Evolutionary conservation across 2,329 filamentous ascomycete genomes (phyloP).

Genomic region (Pseudogymnoascus sp.): DNA sequence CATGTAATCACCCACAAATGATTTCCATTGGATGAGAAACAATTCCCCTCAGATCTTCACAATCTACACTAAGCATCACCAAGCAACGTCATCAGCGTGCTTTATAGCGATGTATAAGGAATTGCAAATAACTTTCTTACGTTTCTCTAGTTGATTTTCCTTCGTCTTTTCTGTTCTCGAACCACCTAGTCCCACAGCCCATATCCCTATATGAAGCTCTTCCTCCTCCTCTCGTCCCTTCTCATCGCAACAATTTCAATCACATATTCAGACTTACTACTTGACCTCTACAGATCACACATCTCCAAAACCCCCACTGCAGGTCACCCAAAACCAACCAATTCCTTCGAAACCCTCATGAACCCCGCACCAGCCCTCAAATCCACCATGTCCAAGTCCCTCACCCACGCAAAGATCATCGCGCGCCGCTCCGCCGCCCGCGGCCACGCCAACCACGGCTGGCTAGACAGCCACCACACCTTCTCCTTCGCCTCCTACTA

Average conservation of each 20-base stretch:
- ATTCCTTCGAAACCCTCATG: constrained; percentile 16
- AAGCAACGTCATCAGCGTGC: neutral
- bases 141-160: neutral
- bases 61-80: constrained; percentile 3
- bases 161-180: constrained; percentile 22
- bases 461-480: constrained; percentile 80
- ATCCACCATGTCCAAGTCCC: constrained; percentile 51
- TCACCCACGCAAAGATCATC: constrained; percentile 62
- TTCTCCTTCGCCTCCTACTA: constrained; percentile 69
- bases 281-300: constrained; percentile 10
- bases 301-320: neutral
- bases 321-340: neutral
- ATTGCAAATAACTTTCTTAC: neutral
- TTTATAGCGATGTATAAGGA: constrained; percentile 3
- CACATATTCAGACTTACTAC: constrained; percentile 16
- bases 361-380: constrained; percentile 28
- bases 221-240: constrained; percentile 25
- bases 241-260: constrained; percentile 28
- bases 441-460: constrained; percentile 75
- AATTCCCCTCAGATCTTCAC: neutral
- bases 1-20: neutral
- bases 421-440: constrained; percentile 64
- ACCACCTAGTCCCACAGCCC: constrained; percentile 17
- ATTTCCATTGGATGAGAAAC: neutral
- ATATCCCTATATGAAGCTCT: constrained; percentile 28